Conservation (phyloP, 129 eudicot genomes). For the Helianthus tuberosus region DNA sequence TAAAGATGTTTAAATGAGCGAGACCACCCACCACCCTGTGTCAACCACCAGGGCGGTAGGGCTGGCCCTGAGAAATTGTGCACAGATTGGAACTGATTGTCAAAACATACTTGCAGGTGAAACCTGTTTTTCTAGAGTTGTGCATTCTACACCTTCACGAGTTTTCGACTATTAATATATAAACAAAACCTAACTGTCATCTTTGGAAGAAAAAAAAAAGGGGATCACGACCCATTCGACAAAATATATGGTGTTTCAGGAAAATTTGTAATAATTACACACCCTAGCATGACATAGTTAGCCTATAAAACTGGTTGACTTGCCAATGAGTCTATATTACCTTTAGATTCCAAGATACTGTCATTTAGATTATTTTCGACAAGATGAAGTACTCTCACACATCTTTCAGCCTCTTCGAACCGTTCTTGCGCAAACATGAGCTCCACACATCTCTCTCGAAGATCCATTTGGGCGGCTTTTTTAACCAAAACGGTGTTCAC, state of each 20-base stretch:
- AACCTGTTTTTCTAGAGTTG: neutral
- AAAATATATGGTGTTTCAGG: neutral
- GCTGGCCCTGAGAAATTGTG: too few relatives aligned
- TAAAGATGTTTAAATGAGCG: neutral
- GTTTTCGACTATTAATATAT: neutral
- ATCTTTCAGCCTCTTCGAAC: too few relatives aligned
- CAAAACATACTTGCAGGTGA: neutral
- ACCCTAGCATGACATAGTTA: slow-evolving; percentile 1
- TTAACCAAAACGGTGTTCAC: too few relatives aligned
- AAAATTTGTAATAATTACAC: neutral
- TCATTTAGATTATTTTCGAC: neutral
- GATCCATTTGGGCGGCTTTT: too few relatives aligned
- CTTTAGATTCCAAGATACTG: slow-evolving; percentile 28
- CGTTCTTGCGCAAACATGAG: too few relatives aligned
- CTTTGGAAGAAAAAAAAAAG: too few relatives aligned
- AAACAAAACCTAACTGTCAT: neutral
- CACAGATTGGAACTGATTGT: neutral
- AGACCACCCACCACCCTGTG: neutral
- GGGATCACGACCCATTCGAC: neutral
- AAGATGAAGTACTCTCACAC: too few relatives aligned
- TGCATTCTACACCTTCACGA: neutral
- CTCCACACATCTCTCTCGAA: too few relatives aligned
- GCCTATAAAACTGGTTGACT: neutral
- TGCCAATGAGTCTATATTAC: slow-evolving; percentile 25
- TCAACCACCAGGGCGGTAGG: too few relatives aligned